These are phyloP conservation scores for Lolium perenne DNA, from an alignment of 176 grass and related monocot species.

Conservation along the genomic window DNA sequence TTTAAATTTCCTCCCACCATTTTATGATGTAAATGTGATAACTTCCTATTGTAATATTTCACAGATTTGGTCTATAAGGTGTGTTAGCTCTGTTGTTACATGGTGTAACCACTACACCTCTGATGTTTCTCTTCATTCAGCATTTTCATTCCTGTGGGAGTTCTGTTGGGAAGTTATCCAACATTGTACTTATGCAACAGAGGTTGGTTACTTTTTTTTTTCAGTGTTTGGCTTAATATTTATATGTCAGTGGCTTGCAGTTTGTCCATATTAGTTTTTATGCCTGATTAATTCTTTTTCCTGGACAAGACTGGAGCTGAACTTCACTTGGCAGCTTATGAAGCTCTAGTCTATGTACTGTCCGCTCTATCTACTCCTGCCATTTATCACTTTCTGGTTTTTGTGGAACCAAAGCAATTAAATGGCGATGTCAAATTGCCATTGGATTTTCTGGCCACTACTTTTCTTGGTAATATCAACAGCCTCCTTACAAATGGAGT, in stretches of 20 bases:
- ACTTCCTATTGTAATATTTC: conserved; percentile 40
- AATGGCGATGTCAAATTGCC: conserved; percentile 41
- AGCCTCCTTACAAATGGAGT: conserved; percentile 72
- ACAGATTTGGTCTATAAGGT: conserved; percentile 82
- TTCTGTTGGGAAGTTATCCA: conserved; percentile 86
- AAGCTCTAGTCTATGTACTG: conserved; percentile 78
- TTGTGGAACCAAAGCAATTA: conserved; percentile 42
- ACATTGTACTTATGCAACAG: conserved; percentile 56
- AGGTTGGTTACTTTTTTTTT: conserved; percentile 64
- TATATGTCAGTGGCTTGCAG: conserved; percentile 13
- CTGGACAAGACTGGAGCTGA: conserved; percentile 73
- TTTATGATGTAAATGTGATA: conserved; percentile 32
- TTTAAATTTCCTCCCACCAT: conserved; percentile 20
- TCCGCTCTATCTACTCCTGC: conserved; percentile 51
- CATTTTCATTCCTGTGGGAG: conserved; percentile 74
- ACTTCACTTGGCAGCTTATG: conserved; percentile 84
- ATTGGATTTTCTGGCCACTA: conserved; percentile 63
- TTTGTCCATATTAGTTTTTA: conserved; percentile 39
- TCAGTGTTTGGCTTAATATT: conserved; percentile 23
- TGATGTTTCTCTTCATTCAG: conserved; percentile 50
- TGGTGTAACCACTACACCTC: conserved; percentile 66
- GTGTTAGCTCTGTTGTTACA: conserved; percentile 65
- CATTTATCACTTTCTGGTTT: conserved; percentile 47
- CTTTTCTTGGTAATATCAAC: conserved; percentile 75
- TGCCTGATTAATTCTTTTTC: conserved; percentile 27